Percentiles rank a stretch among this genome's conserved stretches.
Conservation (phyloP, 148 eudicot genomes). For the Bassia scoparia region DNA sequence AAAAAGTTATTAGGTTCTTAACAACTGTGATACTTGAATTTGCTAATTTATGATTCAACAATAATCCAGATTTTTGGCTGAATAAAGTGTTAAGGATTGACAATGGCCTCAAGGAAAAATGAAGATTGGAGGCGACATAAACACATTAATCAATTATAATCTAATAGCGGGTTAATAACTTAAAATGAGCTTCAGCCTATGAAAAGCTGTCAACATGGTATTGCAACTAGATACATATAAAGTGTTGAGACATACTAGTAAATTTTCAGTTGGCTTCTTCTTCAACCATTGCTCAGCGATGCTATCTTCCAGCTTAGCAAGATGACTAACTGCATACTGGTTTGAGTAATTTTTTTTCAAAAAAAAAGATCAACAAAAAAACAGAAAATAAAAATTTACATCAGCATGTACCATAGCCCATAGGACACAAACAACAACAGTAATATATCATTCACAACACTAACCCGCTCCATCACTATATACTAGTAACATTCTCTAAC, state of each 20-base stretch:
- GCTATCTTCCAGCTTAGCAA: constrained; percentile 93
- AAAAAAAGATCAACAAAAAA: too few species aligned
- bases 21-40: too few species aligned
- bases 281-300: constrained; percentile 81
- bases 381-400: constrained; percentile 14
- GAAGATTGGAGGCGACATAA: background rate
- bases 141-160: background rate
- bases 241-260: constrained; percentile 46
- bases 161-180: constrained; percentile 1
- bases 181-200: constrained; percentile 3
- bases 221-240: constrained; percentile 16
- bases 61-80: too few species aligned
- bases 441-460: too few species aligned
- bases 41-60: too few species aligned
- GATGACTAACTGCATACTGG: constrained; percentile 91
- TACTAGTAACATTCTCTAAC: too few species aligned
- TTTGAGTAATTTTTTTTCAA: too few species aligned
- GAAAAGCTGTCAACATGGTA: constrained; percentile 4
- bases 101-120: background rate
- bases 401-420: too few species aligned
- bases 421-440: too few species aligned
- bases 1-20: too few species aligned
- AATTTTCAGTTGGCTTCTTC: constrained; percentile 58
- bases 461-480: too few species aligned
- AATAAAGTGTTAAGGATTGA: too few species aligned